Conservation (phyloP, 148 eudicot genomes). For the Rhododendron simsii region DNA sequence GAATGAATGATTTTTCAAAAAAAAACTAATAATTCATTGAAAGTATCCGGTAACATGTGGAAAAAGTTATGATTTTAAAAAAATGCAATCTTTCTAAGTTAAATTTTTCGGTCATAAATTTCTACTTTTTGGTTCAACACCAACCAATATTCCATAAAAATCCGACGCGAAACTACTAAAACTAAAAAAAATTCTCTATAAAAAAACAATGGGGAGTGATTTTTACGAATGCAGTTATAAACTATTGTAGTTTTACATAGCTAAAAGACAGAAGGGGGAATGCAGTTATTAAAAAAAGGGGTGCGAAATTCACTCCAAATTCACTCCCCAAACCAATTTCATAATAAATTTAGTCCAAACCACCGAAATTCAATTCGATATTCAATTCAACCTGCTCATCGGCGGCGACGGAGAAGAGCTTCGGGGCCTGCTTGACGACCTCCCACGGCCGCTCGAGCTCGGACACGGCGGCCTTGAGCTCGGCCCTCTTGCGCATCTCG, state of each 20-base stretch:
- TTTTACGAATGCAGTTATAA: too few species aligned
- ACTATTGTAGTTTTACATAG: too few species aligned
- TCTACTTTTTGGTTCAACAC: too few species aligned
- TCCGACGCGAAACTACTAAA: too few species aligned
- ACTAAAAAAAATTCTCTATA: too few species aligned
- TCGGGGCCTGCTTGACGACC: slow-evolving; percentile 42
- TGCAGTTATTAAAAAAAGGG: too few species aligned
- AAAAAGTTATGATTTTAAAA: not conserved
- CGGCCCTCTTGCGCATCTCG: slow-evolving; percentile 90
- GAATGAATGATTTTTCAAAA: not conserved
- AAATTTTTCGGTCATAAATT: too few species aligned
- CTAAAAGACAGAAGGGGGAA: too few species aligned
- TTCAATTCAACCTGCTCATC: slow-evolving; percentile 47
- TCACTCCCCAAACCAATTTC: too few species aligned
- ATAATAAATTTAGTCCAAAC: not conserved
- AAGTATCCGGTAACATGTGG: not conserved
- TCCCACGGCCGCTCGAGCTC: slow-evolving; percentile 94
- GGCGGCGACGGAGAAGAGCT: slow-evolving; percentile 61
- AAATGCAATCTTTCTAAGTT: not conserved
- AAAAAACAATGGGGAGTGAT: too few species aligned
- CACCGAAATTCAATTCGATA: not conserved
- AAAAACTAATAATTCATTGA: not conserved
- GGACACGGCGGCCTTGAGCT: slow-evolving; percentile 76
- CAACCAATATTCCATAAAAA: too few species aligned
- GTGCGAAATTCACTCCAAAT: too few species aligned